phyloP scores from a whole-genome alignment of 768 basidiomycete species.

The Artomyces pyxidatus region DNA sequence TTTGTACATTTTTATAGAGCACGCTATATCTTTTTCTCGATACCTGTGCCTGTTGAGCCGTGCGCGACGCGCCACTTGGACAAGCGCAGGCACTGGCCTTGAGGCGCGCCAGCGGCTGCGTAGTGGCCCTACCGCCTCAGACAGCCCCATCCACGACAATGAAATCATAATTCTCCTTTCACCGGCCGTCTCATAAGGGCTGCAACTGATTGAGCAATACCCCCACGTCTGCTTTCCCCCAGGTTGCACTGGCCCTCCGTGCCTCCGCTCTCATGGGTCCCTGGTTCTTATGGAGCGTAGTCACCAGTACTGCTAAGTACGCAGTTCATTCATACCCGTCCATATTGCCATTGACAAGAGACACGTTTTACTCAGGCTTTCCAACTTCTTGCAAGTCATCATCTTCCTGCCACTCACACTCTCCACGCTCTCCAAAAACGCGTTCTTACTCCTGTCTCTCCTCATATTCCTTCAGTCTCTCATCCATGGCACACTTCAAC shows the following conservation, averaged over 20 bases:
- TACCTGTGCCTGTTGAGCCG: background rate
- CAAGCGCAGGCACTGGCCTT: background rate
- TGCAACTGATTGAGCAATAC: no score
- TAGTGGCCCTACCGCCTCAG: no score
- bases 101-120: background rate
- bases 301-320: conserved; percentile 58
- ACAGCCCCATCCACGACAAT: background rate
- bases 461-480: conserved; percentile 69
- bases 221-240: background rate
- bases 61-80: background rate
- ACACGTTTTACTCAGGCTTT: conserved; percentile 55
- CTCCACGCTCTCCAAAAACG: conserved; percentile 70
- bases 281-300: conserved; percentile 60
- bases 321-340: no score
- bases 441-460: conserved; percentile 76
- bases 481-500: conserved; percentile 72
- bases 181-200: no score
- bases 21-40: no score
- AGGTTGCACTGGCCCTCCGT: background rate
- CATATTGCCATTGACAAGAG: no score
- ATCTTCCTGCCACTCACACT: conserved; percentile 80
- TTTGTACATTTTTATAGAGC: no score
- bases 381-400: conserved; percentile 72
- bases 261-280: conserved; percentile 32
- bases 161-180: background rate